phyloP scores from a whole-genome alignment of 768 basidiomycete species.

The Coprinopsis sp. region DNA sequence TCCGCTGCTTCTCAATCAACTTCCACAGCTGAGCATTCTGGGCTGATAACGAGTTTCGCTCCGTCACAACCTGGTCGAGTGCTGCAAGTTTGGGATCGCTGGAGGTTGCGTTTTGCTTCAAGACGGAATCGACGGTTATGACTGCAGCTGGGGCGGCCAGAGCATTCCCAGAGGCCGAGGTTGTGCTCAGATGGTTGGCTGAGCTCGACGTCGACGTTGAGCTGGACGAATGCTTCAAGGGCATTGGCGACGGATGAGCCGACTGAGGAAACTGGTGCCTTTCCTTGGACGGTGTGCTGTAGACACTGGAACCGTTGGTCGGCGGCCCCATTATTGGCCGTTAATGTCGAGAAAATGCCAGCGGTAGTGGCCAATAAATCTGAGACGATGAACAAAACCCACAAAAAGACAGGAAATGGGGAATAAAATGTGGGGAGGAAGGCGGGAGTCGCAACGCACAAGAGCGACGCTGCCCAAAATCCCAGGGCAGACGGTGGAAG shows the following conservation, averaged over 20 bases:
- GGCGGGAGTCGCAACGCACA: no score
- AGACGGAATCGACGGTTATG: slow-evolving; percentile 48
- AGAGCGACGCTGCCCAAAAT: no score
- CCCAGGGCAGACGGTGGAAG: no score
- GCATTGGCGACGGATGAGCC: slow-evolving; percentile 29
- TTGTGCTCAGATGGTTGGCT: slow-evolving; percentile 13
- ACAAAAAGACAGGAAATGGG: no score
- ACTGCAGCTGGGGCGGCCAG: slow-evolving; percentile 33
- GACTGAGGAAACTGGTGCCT: slow-evolving; percentile 33
- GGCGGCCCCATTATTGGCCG: no score
- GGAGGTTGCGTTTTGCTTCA: slow-evolving; percentile 48
- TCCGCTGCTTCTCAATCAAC: slow-evolving; percentile 86
- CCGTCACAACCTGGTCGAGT: slow-evolving; percentile 70
- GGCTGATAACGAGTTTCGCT: slow-evolving; percentile 73
- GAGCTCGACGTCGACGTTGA: slow-evolving; percentile 31
- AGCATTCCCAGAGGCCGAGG: slow-evolving; percentile 29
- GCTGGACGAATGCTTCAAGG: slow-evolving; percentile 26
- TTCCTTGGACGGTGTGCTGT: slow-evolving; percentile 29
- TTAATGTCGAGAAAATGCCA: slow-evolving; percentile 13
- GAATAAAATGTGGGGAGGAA: no score
- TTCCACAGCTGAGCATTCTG: slow-evolving; percentile 95
- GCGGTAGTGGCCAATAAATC: not conserved
- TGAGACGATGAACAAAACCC: not conserved
- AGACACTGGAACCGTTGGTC: slow-evolving; percentile 13
- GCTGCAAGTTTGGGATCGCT: slow-evolving; percentile 59